These are phyloP conservation scores for Limonium bicolor DNA, from an alignment of 148 eudicot genomes.

Conservation along the genomic window DNA sequence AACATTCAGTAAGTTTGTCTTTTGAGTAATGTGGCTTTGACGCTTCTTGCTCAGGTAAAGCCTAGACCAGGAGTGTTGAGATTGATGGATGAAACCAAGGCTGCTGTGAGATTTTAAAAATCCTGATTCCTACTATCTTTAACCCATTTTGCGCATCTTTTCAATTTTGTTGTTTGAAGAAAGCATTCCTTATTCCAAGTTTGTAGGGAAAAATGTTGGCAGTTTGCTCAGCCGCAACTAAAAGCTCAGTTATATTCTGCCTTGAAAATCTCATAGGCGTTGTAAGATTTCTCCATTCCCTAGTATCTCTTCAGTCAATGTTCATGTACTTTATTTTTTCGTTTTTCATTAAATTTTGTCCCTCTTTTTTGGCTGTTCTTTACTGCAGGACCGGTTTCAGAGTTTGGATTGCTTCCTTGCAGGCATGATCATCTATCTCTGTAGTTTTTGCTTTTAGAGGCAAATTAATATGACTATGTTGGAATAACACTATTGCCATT, in stretches of 20 bases:
- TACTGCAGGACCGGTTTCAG: conserved; percentile 67
- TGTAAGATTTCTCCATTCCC: conserved; percentile 33
- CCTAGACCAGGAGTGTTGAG: conserved; percentile 92
- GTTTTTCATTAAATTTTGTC: not conserved
- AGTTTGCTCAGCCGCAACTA: conserved; percentile 98
- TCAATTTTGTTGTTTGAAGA: not conserved
- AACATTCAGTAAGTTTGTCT: not conserved
- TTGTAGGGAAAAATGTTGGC: conserved; percentile 75
- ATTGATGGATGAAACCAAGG: conserved; percentile 95
- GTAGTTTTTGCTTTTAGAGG: no score
- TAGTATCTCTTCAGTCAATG: not conserved
- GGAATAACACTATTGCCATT: no score
- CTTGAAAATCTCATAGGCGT: conserved; percentile 89
- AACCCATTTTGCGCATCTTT: not conserved
- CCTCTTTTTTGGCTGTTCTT: conserved; percentile 1
- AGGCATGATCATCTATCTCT: conserved; percentile 16
- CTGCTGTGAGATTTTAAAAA: conserved; percentile 48
- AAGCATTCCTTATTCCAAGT: not conserved
- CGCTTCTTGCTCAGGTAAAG: conserved; percentile 73
- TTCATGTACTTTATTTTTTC: not conserved
- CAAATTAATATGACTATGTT: no score
- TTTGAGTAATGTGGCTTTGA: no score
- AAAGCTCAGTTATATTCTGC: conserved; percentile 85
- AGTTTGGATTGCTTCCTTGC: conserved; percentile 97
- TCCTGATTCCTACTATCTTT: not conserved